Percentiles rank a stretch among this genome's conserved stretches.
phyloP scores from a whole-genome alignment of 164 flowering plant species.

The Piper longum region DNA sequence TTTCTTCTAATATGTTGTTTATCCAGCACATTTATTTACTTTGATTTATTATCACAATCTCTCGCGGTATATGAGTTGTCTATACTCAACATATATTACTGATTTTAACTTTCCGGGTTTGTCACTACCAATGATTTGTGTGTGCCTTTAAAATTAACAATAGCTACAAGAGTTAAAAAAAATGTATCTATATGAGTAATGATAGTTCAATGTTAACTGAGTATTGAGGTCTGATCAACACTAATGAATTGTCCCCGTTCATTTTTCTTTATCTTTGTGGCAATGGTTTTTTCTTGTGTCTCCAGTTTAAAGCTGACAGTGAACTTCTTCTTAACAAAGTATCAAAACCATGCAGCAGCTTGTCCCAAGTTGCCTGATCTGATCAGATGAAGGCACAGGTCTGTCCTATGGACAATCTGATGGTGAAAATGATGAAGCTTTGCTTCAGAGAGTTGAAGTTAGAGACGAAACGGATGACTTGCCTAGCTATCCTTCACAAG shows the following conservation, averaged over 20 bases:
- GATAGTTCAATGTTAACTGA: not conserved
- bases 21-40: too few relatives aligned
- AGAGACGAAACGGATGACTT: conserved; percentile 1
- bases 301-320: conserved; percentile 59
- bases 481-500: conserved; percentile 3
- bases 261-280: too few relatives aligned
- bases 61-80: too few relatives aligned
- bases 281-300: not conserved
- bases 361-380: conserved; percentile 65
- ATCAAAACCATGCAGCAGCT: conserved; percentile 34
- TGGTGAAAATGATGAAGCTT: conserved; percentile 1
- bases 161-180: too few relatives aligned
- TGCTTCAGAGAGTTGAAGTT: conserved; percentile 1
- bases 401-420: conserved; percentile 61
- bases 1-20: not conserved
- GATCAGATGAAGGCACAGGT: conserved; percentile 50
- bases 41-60: too few relatives aligned
- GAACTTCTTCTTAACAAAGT: conserved; percentile 76
- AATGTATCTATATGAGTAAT: too few relatives aligned
- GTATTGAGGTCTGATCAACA: too few relatives aligned
- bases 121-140: too few relatives aligned
- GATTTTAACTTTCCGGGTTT: too few relatives aligned
- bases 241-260: too few relatives aligned
- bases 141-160: too few relatives aligned
- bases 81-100: too few relatives aligned